Percentiles rank a stretch among this genome's conserved stretches.
phyloP scores from a whole-genome alignment of 257 asterid species.

The Penstemon barbatus region DNA sequence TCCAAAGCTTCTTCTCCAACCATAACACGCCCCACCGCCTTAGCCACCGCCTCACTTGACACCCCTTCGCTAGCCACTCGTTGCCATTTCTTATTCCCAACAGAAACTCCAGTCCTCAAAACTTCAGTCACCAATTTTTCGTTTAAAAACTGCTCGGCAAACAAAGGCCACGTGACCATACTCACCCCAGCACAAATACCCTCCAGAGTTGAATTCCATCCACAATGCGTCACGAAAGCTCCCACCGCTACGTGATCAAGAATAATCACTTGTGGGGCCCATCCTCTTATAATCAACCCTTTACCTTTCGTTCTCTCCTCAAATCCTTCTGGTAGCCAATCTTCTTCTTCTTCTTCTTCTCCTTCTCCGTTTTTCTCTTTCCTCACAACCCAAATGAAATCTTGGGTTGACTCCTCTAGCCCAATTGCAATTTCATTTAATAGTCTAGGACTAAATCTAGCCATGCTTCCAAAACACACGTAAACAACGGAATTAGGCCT shows the following conservation, averaged over 20 bases:
- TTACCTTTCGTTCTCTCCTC: constrained; percentile 44
- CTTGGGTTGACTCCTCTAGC: constrained; percentile 52
- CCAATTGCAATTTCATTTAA: constrained; percentile 64
- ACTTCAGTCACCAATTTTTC: constrained; percentile 47
- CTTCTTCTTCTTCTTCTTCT: constrained; percentile 26
- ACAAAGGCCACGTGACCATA: constrained; percentile 56
- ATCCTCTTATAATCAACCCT: constrained; percentile 51
- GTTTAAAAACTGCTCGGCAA: constrained; percentile 48
- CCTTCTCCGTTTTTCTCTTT: constrained; percentile 27
- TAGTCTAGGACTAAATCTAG: constrained; percentile 38
- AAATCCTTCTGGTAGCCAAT: constrained; percentile 59
- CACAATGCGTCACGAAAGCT: constrained; percentile 54
- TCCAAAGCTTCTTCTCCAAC: constrained; percentile 35
- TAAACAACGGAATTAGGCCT: constrained; percentile 38
- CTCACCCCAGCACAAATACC: constrained; percentile 49
- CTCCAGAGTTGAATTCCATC: constrained; percentile 55
- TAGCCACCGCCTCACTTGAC: constrained; percentile 31
- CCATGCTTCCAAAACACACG: constrained; percentile 45
- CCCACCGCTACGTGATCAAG: constrained; percentile 40
- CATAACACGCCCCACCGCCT: constrained; percentile 36
- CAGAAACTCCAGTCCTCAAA: constrained; percentile 40
- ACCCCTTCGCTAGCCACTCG: constrained; percentile 21
- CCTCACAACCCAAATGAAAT: constrained; percentile 73
- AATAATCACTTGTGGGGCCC: constrained; percentile 40
- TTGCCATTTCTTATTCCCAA: constrained; percentile 39